A percentile compares a stretch with the other conserved stretches of the same genome.
These are phyloP conservation scores for Fonsecaea multimorphosa DNA, from an alignment of 2,329 filamentous ascomycete genomes.

Conservation along the genomic window DNA sequence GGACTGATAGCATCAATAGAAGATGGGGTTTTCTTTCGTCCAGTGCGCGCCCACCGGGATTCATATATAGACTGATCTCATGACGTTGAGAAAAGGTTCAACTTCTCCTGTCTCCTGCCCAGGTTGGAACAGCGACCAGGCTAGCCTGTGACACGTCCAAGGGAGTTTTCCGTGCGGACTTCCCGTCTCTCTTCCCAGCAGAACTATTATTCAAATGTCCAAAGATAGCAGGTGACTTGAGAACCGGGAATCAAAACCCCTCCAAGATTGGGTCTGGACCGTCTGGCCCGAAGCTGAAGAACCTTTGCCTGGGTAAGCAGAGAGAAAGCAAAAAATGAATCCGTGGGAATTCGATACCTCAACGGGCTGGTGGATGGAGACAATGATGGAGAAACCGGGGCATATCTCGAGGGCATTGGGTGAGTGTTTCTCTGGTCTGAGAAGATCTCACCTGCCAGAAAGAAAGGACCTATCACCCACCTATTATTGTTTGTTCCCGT, in stretches of 20 bases:
- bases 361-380: slow-evolving; percentile 33
- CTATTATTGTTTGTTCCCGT: background rate
- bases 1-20: slow-evolving; percentile 17
- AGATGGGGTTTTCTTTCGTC: background rate
- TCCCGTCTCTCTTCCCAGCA: background rate
- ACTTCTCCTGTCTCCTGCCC: slow-evolving; percentile 24
- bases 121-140: slow-evolving; percentile 11
- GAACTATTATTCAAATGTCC: background rate
- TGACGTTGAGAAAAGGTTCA: slow-evolving; percentile 13
- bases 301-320: background rate
- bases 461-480: too few species aligned
- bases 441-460: background rate
- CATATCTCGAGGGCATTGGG: background rate
- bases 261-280: background rate
- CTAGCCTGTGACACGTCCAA: background rate
- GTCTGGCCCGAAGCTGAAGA: background rate
- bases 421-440: background rate
- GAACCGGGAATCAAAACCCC: background rate
- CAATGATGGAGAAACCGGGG: background rate
- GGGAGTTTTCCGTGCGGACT: background rate
- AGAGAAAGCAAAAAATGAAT: background rate
- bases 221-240: slow-evolving; percentile 26
- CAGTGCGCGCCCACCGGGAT: background rate
- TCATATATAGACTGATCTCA: slow-evolving; percentile 15
- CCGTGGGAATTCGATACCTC: slow-evolving; percentile 13